Evolutionary conservation across 2,329 filamentous ascomycete species (phyloP), one percentile per base, ranked within the genome.

Genomic region (Exophiala sideris): DNA sequence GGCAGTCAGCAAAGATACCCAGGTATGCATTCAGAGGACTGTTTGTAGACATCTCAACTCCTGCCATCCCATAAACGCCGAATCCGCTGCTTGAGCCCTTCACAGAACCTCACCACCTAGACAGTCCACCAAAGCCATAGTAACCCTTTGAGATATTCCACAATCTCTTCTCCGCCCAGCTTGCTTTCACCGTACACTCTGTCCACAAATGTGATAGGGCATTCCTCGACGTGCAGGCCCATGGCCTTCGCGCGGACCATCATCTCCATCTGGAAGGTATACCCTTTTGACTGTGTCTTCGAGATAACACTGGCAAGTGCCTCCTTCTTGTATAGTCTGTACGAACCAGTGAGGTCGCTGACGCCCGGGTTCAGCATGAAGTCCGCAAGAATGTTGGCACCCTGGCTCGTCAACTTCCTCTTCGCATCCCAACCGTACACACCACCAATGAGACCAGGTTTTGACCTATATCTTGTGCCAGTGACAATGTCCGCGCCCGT

Each of bases 241-340:
- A 96, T 91, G 12, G 88, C 89, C 83, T 96, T 96, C 33, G 94
- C 94, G 58, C 91, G 82, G 7, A 97, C 92, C 86, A 96, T 97
- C 85, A 99, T 88, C 80, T 96, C 92, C 94, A 99, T 99, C 83
- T 99, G 94, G 80, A 99, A 99, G 38, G 88, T 92, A 72, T 97
- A 99, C 2, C 94, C 94, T 77, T 97, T 96, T 70, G 89, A 94
- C 79, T 96, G 87, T 7, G 91, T 96, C 73, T 82, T 89, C 67
- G 81, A 78, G 66, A 99, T 96, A 54, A 95, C 90, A 79, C 89
- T 91, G 72, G 95, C 83, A 67, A 99, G 74, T 58, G 96, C 89
- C 56, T 79, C 77, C 76, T 87, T 91, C 85, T 95, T 97, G 74
- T 99, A 99, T 71, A 99, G 73, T 60, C 94, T 79, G 76, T 97